Base-by-base conservation (phyloP, 2,329 filamentous ascomycete species). In the Apiospora saccharicola region DNA sequence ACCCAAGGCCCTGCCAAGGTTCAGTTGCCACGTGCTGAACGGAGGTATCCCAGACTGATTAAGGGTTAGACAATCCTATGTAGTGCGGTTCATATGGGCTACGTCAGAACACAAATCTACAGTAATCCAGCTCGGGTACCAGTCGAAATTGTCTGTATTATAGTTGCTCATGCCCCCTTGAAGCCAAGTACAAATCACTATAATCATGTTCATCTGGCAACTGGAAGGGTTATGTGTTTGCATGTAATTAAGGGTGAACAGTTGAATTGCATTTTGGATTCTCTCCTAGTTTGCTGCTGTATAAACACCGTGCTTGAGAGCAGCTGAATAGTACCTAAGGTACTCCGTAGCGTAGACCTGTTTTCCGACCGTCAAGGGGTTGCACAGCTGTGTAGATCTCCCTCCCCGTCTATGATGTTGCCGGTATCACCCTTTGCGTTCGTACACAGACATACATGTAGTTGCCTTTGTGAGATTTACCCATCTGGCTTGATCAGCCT, bases 1-100 rank as follows among this genome's bases (percentile, higher is more conserved):
- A 41, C 57, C 57, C 53, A 37, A 64, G 57, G 16, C 34, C n/a
- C 26, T 34, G 57, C 57, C 57, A 61, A 61, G 30, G n/a, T 64
- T 6, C 19, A 13, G 19, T 64, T 37, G 57, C 57, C 57, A 64
- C 57, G 57, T 64, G 57, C 57, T 64, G 37, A 10, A 41, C 37
- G 37, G 37, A 41, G 6, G 19, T 64, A 34, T 41, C 30, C 30
- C 57, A 41, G 37, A 34, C 34, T 24, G 34, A 13, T n/a, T 22
- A n/a, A 10, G 34, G 37, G 26, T 12, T n/a, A 34, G 4, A 12
- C n/a, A 13, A 13, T 57, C 14, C 26, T 4, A 30, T 30, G 16
- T 22, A 37, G 30, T n/a, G 57, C n/a, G 57, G 8, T 64, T 41
- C 19, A 34, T 14, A 16, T 13, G 57, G 34, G 34, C 57, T 64